Evolutionary conservation across 768 basidiomycete species (phyloP), one percentile per base, ranked within the genome.

Genomic region (Termitomyces sp.): DNA sequence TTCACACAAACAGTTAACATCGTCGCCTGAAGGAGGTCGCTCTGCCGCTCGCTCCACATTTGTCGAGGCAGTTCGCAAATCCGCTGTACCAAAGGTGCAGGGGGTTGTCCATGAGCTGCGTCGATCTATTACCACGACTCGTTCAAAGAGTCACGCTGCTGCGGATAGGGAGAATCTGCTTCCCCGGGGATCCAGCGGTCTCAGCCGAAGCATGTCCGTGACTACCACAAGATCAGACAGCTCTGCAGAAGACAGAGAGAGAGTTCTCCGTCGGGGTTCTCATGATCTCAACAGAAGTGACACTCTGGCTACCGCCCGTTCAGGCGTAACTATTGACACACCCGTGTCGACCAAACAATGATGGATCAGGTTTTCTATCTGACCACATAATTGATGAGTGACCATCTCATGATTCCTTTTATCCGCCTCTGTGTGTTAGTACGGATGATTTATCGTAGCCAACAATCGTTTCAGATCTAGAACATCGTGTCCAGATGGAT

Each of bases 11-110:
- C 50, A 34, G 4, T 44, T n/a, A 42, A 54, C 36, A 64, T 59
- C 14, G 55, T 63, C 22, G 14, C 4, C 20, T 32, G 33, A n/a
- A 33, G 59, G 30, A 52, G 32, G 44, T 27, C 54, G 3, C 13
- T 53, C 44, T 26, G 16, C 32, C 5, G 57, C 59, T 42, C 59
- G 56, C 32, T 46, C 65, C 6, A 64, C 59, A 44, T 67, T 75
- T 63, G 64, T 68, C 13, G 65, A 74, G 51, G 67, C 74, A 18
- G 71, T 70, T 26, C 65, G 72, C 1, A 70, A 67, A 44, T 64
- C 71, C 18, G 66, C 76, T 24, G 46, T 79, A 6, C 79, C 75
- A 12, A 76, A 72, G 63, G 72, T 85, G 66, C 69, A 71, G 45
- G 69, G 66, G 1, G 72, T 76, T 6, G 75, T 76, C 26, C 65